Evolutionary conservation across 1,284 basidiomycete genomes (phyloP), one percentile per base, ranked within the genome.

Genomic region (Prillingera fragicola): DNA sequence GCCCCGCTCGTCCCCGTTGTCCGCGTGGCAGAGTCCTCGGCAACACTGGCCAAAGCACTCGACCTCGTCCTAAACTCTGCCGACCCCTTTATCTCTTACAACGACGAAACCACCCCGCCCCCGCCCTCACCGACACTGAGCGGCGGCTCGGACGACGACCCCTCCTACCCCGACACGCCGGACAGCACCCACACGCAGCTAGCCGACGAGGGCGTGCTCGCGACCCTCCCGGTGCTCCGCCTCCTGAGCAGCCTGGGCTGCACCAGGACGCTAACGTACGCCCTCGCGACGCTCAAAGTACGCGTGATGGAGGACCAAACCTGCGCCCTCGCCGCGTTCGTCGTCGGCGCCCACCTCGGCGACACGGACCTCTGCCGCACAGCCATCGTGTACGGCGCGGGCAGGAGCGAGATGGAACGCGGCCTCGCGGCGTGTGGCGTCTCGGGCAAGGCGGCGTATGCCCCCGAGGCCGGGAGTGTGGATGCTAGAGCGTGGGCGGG

Each of bases 311-410:
- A 51, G 24, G 41, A 32, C 44, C 26, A 25, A 25, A 38, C 33
- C n/a, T 51, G 49, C 19, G 33, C 49, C 1, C 22, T 51, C 26
- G 41, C 46, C 29, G 40, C 37, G 9, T 51, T 51, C 25, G 32
- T 51, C 14, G 36, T 51, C 21, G 49, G 41, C 29, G 49, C 49
- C 4, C 34, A 35, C n/a, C 22, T 43, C 10, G 33, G 31, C 33
- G 49, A 43, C 33, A 7, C 29, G 7, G 26, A 40, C 10, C 49
- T 51, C 15, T 51, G 49, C 44, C 49, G 49, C 29, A 43, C 45
- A n/a, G 49, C 49, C n/a, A 46, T 51, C 25, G 49, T 51, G 14
- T 28, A 43, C 21, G 29, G 41, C 38, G 44, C n/a, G n/a, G n/a
- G n/a, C n/a, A n/a, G n/a, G n/a, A n/a, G n/a, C n/a, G n/a, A n/a